A percentile compares a stretch with the other conserved stretches of the same genome.
Conservation (phyloP, 2,329 filamentous ascomycete genomes). For the Xylariaceae sp. region DNA sequence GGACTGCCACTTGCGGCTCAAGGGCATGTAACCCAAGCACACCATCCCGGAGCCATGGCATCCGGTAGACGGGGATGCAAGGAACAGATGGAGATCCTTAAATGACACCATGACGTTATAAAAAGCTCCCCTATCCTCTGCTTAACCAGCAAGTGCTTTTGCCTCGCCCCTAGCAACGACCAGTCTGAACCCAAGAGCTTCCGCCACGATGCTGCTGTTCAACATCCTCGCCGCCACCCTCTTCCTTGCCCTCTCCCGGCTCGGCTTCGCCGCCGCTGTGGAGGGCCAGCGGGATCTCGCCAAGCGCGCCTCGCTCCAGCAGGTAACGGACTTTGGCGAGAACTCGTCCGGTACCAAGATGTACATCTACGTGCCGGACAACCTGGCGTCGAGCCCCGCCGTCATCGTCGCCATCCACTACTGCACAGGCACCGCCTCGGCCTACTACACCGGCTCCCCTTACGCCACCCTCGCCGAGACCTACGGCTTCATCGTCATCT, state of each 20-base stretch:
- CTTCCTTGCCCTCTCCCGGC: conserved; percentile 10
- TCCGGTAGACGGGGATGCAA: not conserved
- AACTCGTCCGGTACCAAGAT: conserved; percentile 39
- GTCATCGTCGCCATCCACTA: conserved; percentile 51
- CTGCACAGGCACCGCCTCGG: conserved; percentile 46
- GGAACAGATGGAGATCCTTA: no score
- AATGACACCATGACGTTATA: no score
- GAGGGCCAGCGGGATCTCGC: conserved; percentile 6
- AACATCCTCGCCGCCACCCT: no score
- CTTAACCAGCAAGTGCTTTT: no score
- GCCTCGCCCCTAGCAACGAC: no score
- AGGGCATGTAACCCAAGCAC: not conserved
- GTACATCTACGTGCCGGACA: conserved; percentile 39
- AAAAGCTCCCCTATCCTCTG: no score
- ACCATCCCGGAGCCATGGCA: not conserved
- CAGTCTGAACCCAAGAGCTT: no score
- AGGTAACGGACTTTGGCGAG: conserved; percentile 24
- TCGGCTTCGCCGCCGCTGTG: conserved; percentile 7
- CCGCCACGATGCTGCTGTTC: no score
- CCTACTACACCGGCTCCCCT: conserved; percentile 43
- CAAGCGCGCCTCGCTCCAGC: conserved; percentile 14
- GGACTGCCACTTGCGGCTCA: not conserved
- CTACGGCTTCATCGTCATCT: conserved; percentile 47
- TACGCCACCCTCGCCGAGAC: conserved; percentile 40
- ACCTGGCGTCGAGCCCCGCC: conserved; percentile 34